Base-by-base conservation (phyloP, 371 early-diverging fungal genomes). In the Saksenaea oblongispora region DNA sequence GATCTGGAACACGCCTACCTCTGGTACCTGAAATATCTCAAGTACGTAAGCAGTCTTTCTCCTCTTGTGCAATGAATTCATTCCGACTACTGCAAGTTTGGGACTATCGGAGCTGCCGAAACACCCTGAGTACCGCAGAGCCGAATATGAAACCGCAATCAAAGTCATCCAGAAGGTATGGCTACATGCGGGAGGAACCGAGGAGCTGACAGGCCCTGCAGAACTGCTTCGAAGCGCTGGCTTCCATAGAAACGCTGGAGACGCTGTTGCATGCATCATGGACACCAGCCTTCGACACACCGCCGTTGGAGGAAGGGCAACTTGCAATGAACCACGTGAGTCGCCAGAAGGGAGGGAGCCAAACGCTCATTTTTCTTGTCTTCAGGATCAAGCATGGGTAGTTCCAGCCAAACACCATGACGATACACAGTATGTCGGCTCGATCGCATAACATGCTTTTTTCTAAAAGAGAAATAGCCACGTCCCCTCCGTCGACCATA, bases 1-100 rank as follows among this genome's bases (percentile, higher is more conserved):
- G 85, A 87, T 61, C 58, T 78, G 7, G 79, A 83, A 51, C 78
- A 77, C 41, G 80, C 84, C 1, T 87, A 85, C 57, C 59, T 83
- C 13, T 66, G 80, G 1, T 84, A 83, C 55, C 76, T 87, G 78
- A 80, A 82, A 44, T 83, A 79, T 55, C 77, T 79, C 67, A 85
- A 76, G 87, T 87, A 70, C 75, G 87, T 87, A 70, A 15, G 74
- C 34, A 36, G 8, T 47, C 39, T 34, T 34, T 8, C 58, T 17
- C 14, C 18, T 31, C 31, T 31, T 31, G 3, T 13, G 14, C 18
- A 14, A 5, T 41, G 8, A n/a, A 41, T 17, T n/a, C 14, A 17
- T 17, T n/a, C 41, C 41, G 41, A 17, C 1, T 14, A 14, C 17
- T 41, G 3, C 41, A 59, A 87, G 89, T 34, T 69, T 89, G 51